Evolutionary conservation across 2,329 filamentous ascomycete genomes (phyloP), one percentile per base, ranked within the genome.

Genomic region (Ophiosphaerella herpotricha): DNA sequence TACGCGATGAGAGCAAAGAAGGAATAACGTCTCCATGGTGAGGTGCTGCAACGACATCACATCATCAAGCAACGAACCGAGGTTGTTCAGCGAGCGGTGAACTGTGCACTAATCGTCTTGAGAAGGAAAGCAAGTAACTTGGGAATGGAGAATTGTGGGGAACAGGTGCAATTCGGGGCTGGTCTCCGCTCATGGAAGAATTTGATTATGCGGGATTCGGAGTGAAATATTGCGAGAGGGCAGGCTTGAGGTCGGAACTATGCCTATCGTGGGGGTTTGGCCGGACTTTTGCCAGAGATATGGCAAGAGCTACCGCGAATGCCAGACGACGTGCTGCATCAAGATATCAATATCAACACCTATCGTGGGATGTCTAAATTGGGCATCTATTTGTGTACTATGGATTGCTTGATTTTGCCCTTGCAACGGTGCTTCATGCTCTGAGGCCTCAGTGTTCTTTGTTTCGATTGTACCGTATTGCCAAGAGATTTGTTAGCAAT

Each of bases 171-270:
- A n/a, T 42, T 55, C 24, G 41, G 45, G 52, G 43, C 39, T 36
- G 46, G 43, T 43, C 46, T 56, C 57, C 52, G 50, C 47, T 33
- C 29, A 24, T 46, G 26, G 33, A 46, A 35, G 46, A 44, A 29
- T 29, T 47, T 41, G 24, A 24, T 47, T 50, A 40, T 48, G 54
- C 50, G 57, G 54, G 52, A 52, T 54, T 58, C 57, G 54, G 55
- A 43, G 34, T 39, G 58, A 54, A 46, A 38, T 34, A 37, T 13
- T 51, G 48, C 54, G 54, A 60, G 43, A 35, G 33, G 26, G 7
- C 5, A 29, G 9, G 26, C 26, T 29, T 29, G 5, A 29, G 36
- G 36, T 50, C 50, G 48, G 50, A 47, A 33, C 36, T 47, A 29
- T 54, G 43, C 47, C 50, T 37, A 49, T 50, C 48, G 34, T 35